A percentile compares a stretch with the other conserved stretches of the same genome.
Evolutionary conservation across 768 basidiomycete species (phyloP).

Genomic region (Zangia roseola): DNA sequence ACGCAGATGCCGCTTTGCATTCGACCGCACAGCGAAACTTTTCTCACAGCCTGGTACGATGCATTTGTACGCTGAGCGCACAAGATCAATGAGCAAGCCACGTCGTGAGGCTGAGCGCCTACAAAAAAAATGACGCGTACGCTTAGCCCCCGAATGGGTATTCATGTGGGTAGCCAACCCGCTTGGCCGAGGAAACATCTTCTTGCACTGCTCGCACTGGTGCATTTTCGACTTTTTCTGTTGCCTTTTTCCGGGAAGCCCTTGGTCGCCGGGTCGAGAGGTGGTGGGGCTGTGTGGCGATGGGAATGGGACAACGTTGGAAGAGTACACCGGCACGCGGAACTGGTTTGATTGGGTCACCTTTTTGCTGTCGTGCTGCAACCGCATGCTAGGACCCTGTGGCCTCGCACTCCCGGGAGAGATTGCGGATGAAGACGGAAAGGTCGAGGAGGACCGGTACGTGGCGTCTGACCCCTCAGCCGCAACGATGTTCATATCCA

Average conservation of each 20-base stretch:
- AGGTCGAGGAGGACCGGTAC: conserved; percentile 4
- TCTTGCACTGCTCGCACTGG: conserved; percentile 42
- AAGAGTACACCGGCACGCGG: conserved; percentile 9
- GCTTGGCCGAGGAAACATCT: conserved; percentile 50
- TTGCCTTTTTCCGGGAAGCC: conserved; percentile 7
- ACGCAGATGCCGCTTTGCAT: conserved; percentile 76
- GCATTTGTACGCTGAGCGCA: conserved; percentile 39
- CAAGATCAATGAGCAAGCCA: conserved; percentile 6
- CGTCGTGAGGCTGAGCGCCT: neutral
- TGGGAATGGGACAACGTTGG: conserved; percentile 5
- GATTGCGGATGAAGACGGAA: conserved; percentile 1
- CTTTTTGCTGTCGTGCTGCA: conserved; percentile 14
- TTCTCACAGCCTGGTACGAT: conserved; percentile 59
- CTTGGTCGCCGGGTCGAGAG: conserved; percentile 9
- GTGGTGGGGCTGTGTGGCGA: conserved; percentile 7
- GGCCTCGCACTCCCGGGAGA: conserved; percentile 1
- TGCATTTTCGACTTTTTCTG: conserved; percentile 50
- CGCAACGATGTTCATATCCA: conserved; percentile 16
- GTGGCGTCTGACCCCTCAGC: conserved; percentile 14
- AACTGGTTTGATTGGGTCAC: conserved; percentile 8
- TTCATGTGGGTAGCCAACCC: conserved; percentile 55
- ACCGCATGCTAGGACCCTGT: conserved; percentile 28
- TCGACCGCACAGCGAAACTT: conserved; percentile 75
- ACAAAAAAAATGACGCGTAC: conserved; percentile 30
- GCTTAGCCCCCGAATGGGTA: conserved; percentile 49